Base-by-base conservation (phyloP, 2,329 filamentous ascomycete genomes). In the Fusarium euwallaceae region DNA sequence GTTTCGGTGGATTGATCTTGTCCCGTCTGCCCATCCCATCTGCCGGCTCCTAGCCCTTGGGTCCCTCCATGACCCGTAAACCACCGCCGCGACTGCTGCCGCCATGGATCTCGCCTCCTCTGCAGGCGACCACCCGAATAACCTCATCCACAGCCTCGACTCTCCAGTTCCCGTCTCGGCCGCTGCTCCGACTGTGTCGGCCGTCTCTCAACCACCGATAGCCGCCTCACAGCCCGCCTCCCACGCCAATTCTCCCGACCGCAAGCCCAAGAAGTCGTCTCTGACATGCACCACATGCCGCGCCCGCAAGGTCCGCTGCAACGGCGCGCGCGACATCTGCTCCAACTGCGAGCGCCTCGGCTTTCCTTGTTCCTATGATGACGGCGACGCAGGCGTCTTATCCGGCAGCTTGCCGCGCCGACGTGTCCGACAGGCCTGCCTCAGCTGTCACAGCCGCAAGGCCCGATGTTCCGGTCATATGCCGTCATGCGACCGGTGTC, bases 301-400 rank as follows among this genome's bases (percentile, higher is more conserved):
- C 24, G 84, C 86, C 59, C 87, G 88, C 78, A 90, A 91, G 80
- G 89, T 91, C 22, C 88, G 88, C 58, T 91, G 89, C 81, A 88
- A 90, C 76, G 87, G 88, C 39, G 83, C 85, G 14, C 86, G 86
- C 45, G 84, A 86, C 60, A 81, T 88, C 68, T 91, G 89, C 80
- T 86, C 87, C 81, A 90, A 90, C 80, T 91, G 89, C 80, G 87
- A 89, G 72, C 87, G 89, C 22, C 85, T 91, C 53, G 88, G 87
- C 58, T 90, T 90, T 74, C 84, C 86, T 8, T 91, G 89, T 78
- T 88, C 88, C 9, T 90, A 89, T 76, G 87, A 89, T 68, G 87
- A 89, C 63, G 82, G 81, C 56, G 83, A 83, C 64, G 75, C 83
- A 34, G 83, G 84, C 14, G 78, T 83, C 55, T 84, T 86, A 74